Evolutionary conservation across 805 yeast species (phyloP).

Genomic region (Kazachstania bromeliacearum): DNA sequence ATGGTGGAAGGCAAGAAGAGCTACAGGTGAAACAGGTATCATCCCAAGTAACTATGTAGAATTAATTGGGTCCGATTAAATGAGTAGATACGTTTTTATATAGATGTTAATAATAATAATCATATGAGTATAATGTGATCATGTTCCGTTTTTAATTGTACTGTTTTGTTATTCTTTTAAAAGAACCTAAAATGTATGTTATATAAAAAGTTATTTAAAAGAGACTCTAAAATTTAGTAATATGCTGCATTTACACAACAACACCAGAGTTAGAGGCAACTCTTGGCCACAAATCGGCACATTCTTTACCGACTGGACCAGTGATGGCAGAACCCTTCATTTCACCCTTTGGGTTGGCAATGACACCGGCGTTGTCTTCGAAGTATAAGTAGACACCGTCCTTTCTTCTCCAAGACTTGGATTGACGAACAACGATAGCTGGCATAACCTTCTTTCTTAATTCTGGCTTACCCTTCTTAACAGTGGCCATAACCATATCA

Average conservation of each 20-base stretch:
- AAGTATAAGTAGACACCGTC: conserved; percentile 99
- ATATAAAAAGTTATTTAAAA: conserved; percentile 1
- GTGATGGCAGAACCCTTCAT: conserved; percentile 99
- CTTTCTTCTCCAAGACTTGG: conserved; percentile 99
- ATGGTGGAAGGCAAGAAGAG: conserved; percentile 96
- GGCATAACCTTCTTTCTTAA: conserved; percentile 99
- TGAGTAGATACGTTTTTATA: background rate
- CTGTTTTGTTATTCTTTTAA: conserved; percentile 3
- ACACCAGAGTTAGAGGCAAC: conserved; percentile 99
- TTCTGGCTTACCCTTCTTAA: conserved; percentile 99
- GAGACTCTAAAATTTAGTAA: background rate
- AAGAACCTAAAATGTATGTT: conserved; percentile 2
- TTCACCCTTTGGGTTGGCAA: conserved; percentile 99
- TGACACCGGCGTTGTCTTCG: conserved; percentile 99
- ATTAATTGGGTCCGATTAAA: conserved; percentile 46
- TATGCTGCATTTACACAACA: conserved; percentile 69
- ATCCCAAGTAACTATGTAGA: conserved; percentile 93
- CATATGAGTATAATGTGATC: background rate
- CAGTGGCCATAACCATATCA: conserved; percentile 99
- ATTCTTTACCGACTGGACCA: conserved; percentile 99
- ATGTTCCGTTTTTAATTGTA: background rate
- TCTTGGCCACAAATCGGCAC: conserved; percentile 99
- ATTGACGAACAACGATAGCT: conserved; percentile 98
- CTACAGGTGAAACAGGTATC: conserved; percentile 88
- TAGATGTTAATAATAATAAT: too few species aligned